phyloP scores from a whole-genome alignment of 352 stramenopile genomes.

The Thraustochytrium sp. region DNA sequence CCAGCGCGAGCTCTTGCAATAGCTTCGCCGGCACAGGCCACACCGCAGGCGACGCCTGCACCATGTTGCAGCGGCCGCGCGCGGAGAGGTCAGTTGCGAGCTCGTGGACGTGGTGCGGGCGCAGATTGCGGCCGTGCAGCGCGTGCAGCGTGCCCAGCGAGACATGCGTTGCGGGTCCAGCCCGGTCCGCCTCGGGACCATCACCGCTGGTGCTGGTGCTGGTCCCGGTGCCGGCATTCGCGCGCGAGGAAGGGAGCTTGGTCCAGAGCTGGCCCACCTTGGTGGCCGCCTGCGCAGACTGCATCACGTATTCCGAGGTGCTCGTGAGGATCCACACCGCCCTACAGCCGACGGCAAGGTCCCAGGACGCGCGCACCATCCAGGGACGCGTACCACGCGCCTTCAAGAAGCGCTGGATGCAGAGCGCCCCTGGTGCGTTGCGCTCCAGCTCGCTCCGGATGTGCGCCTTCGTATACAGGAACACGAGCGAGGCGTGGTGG shows the following conservation, averaged over 20 bases:
- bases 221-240: too few relatives aligned
- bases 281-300: neutral
- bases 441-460: neutral
- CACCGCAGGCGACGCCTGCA: neutral
- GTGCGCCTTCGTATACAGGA: neutral
- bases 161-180: neutral
- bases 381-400: neutral
- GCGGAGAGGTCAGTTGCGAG: neutral
- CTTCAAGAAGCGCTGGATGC: neutral
- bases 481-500: neutral
- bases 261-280: neutral
- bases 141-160: neutral
- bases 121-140: neutral
- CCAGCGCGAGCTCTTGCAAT: neutral
- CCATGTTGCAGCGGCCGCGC: neutral
- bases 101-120: neutral
- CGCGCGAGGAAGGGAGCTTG: neutral
- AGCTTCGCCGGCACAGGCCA: neutral
- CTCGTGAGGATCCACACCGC: constrained; percentile 12
- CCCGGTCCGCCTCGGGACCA: neutral
- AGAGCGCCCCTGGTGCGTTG: neutral
- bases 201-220: neutral
- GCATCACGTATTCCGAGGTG: neutral
- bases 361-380: neutral
- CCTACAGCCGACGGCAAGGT: neutral